These are phyloP conservation scores for Lagenidium sp. DNA, from an alignment of 352 stramenopile genomes.

Conservation along the genomic window DNA sequence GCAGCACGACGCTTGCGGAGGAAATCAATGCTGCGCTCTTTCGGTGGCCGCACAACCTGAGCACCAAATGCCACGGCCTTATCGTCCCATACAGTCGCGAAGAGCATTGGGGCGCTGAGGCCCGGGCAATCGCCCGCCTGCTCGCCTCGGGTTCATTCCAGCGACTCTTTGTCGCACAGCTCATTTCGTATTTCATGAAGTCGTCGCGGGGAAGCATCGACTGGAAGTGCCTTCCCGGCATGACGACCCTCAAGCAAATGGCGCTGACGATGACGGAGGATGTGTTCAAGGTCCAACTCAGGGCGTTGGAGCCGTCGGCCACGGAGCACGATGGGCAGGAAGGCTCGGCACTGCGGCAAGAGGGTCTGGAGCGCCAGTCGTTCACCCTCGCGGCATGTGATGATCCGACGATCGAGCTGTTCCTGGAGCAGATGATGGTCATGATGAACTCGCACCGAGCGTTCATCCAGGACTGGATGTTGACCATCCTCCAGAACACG, in stretches of 20 bases:
- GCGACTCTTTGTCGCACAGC: slow-evolving; percentile 26
- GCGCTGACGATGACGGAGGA: slow-evolving; percentile 28
- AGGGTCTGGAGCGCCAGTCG: slow-evolving; percentile 23
- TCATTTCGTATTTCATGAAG: slow-evolving; percentile 47
- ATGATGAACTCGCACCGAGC: slow-evolving; percentile 38
- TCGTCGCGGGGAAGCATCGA: slow-evolving; percentile 35
- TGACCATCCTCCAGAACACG: slow-evolving; percentile 46
- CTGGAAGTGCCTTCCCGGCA: slow-evolving; percentile 56
- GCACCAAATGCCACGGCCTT: slow-evolving; percentile 36
- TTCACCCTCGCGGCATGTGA: slow-evolving; percentile 23
- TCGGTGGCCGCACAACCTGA: slow-evolving; percentile 41
- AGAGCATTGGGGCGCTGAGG: slow-evolving; percentile 35
- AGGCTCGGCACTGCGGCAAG: slow-evolving; percentile 15
- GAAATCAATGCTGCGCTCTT: slow-evolving; percentile 43
- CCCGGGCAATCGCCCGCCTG: slow-evolving; percentile 14
- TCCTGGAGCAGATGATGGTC: slow-evolving; percentile 40
- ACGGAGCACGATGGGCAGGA: slow-evolving; percentile 6
- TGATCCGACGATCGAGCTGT: slow-evolving; percentile 25
- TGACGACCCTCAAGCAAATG: slow-evolving; percentile 28
- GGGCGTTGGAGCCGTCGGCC: slow-evolving; percentile 27
- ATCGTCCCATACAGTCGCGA: slow-evolving; percentile 32
- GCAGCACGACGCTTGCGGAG: slow-evolving; percentile 26
- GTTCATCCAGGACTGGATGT: slow-evolving; percentile 49
- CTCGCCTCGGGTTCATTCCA: slow-evolving; percentile 9
- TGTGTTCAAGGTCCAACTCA: slow-evolving; percentile 32